These are phyloP conservation scores for Phytophthora macrochlamydospora DNA, from an alignment of 352 stramenopile genomes.

Conservation along the genomic window DNA sequence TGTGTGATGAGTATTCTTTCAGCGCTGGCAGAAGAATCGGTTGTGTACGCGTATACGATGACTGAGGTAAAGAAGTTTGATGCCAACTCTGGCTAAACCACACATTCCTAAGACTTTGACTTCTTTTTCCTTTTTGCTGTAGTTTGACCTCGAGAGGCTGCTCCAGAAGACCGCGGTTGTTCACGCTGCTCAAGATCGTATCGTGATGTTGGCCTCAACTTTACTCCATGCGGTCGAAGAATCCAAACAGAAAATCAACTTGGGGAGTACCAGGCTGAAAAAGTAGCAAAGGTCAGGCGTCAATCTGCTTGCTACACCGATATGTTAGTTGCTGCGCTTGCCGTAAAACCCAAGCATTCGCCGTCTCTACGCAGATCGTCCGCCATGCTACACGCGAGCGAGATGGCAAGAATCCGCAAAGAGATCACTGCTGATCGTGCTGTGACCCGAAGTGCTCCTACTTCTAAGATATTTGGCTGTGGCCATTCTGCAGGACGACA, in stretches of 20 bases:
- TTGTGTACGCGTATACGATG: constrained; percentile 68
- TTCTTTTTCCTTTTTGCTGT: not conserved
- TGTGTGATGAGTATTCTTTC: constrained; percentile 52
- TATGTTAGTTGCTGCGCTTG: constrained; percentile 32
- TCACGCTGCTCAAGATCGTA: constrained; percentile 48
- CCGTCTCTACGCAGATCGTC: constrained; percentile 1
- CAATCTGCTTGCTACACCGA: constrained; percentile 43
- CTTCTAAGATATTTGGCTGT: constrained; percentile 1
- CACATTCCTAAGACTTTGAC: not conserved
- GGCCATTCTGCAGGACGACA: constrained; percentile 26
- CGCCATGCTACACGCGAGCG: constrained; percentile 1
- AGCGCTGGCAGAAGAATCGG: constrained; percentile 46
- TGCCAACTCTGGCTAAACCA: not conserved
- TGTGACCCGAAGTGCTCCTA: constrained; percentile 7
- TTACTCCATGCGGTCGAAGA: constrained; percentile 51
- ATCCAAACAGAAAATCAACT: constrained; percentile 45
- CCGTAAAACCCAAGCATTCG: constrained; percentile 16
- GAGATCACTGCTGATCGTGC: constrained; percentile 1
- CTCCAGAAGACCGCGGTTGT: constrained; percentile 55
- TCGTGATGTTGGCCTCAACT: constrained; percentile 45
- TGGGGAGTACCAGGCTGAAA: constrained; percentile 37
- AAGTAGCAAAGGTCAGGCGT: constrained; percentile 36
- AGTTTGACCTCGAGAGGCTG: constrained; percentile 26
- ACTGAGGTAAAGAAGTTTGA: constrained; percentile 33
- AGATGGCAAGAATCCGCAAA: not conserved